Evolutionary conservation across 1,284 basidiomycete genomes (phyloP).

Genomic region (Apiotrichum domesticum): DNA sequence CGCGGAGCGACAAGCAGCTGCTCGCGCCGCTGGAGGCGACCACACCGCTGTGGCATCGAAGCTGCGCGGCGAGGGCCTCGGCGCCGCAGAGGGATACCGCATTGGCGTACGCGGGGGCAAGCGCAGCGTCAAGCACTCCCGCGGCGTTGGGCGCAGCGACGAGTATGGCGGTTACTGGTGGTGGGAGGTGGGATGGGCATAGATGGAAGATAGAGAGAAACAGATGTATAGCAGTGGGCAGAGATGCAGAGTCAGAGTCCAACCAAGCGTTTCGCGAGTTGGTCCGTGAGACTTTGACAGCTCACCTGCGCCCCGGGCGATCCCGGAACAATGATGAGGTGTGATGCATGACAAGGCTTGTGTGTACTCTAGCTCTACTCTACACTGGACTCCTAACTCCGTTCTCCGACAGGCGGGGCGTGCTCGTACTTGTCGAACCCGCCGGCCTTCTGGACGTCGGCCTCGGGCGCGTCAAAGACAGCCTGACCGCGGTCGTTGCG

Average conservation of each 20-base stretch:
- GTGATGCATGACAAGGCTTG: conserved; percentile 1
- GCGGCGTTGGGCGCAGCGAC: conserved; percentile 43
- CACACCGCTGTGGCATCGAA: conserved; percentile 4
- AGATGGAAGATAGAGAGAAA: background rate
- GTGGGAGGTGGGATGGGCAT: conserved; percentile 47
- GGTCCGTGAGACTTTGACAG: no score
- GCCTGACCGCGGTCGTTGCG: conserved; percentile 75
- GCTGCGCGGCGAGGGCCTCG: conserved; percentile 30
- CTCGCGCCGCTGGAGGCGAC: background rate
- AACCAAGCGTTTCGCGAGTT: no score
- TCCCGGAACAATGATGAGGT: background rate
- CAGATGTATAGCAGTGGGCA: no score
- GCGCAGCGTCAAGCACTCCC: conserved; percentile 31
- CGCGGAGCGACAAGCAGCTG: conserved; percentile 19
- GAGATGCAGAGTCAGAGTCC: no score
- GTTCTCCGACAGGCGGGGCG: conserved; percentile 4
- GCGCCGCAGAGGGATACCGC: conserved; percentile 21
- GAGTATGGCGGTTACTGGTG: conserved; percentile 46
- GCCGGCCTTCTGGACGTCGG: conserved; percentile 65
- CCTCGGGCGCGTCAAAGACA: conserved; percentile 77
- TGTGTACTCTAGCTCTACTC: background rate
- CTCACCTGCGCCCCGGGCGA: no score
- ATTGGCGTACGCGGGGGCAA: conserved; percentile 39
- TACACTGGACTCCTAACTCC: background rate
- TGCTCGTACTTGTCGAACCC: conserved; percentile 54